Conservation (phyloP, 257 asterid genomes). For the Euphrasia confusa region DNA sequence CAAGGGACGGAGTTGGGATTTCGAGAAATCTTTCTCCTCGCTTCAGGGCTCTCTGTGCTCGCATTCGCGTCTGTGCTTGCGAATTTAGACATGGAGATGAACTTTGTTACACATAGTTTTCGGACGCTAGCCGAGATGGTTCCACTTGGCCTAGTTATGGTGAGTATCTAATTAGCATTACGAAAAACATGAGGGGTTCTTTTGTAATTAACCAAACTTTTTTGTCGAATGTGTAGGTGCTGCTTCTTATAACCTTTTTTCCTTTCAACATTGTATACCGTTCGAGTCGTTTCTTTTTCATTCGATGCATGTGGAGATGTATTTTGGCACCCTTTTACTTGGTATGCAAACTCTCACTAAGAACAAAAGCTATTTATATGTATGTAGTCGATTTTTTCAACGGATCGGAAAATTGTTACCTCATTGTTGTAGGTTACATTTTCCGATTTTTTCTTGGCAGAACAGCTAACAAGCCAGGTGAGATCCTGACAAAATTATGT, state of each 20-base stretch:
- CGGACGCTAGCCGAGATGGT: slow-evolving; percentile 45
- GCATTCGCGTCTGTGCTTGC: slow-evolving; percentile 52
- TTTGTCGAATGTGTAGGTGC: slow-evolving; percentile 32
- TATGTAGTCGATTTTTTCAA: neutral
- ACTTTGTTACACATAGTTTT: slow-evolving; percentile 38
- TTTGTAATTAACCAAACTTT: neutral
- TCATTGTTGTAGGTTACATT: slow-evolving; percentile 45
- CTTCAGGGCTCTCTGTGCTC: slow-evolving; percentile 58
- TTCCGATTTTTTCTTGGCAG: slow-evolving; percentile 77
- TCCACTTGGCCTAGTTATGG: slow-evolving; percentile 51
- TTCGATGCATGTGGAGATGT: slow-evolving; percentile 58
- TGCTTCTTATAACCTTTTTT: slow-evolving; percentile 48
- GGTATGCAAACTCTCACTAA: slow-evolving; percentile 33
- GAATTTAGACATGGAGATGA: slow-evolving; percentile 77
- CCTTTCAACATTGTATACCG: slow-evolving; percentile 75
- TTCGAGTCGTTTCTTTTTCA: slow-evolving; percentile 67
- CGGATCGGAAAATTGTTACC: neutral
- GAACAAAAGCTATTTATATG: neutral
- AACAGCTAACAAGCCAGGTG: slow-evolving; percentile 91
- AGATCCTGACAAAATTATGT: neutral
- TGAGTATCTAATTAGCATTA: slow-evolving; percentile 28
- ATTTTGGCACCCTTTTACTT: slow-evolving; percentile 72
- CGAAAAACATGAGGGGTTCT: no score
- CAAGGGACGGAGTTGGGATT: slow-evolving; percentile 62
- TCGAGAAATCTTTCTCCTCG: slow-evolving; percentile 57